These are phyloP conservation scores for Vigna radiata DNA, from an alignment of 306 rosid species.

Conservation along the genomic window DNA sequence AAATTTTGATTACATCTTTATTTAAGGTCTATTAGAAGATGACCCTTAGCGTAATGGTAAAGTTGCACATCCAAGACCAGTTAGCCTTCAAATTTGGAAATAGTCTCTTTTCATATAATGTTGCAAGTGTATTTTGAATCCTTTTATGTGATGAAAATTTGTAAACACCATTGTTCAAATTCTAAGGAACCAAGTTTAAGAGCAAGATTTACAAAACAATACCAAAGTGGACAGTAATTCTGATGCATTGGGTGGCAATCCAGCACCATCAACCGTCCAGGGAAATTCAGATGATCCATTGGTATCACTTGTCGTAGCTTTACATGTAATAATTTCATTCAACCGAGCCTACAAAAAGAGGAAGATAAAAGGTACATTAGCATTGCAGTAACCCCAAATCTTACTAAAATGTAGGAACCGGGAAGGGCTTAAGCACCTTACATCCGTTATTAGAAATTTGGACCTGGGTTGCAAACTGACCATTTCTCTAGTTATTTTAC, in stretches of 20 bases:
- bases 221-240: slow-evolving; percentile 89
- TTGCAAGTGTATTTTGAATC: background rate
- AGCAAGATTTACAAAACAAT: slow-evolving; percentile 42
- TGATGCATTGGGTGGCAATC: slow-evolving; percentile 80
- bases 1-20: background rate
- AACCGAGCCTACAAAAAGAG: slow-evolving; percentile 70
- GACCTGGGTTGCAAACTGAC: slow-evolving; percentile 14
- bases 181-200: slow-evolving; percentile 15
- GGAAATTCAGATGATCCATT: slow-evolving; percentile 64
- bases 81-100: too few species aligned
- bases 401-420: slow-evolving; percentile 25
- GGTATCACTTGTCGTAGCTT: slow-evolving; percentile 50
- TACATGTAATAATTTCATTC: slow-evolving; percentile 74
- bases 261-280: slow-evolving; percentile 93
- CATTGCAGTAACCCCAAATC: slow-evolving; percentile 24
- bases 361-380: slow-evolving; percentile 34
- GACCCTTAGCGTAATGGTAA: too few species aligned
- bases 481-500: slow-evolving; percentile 38
- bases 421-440: slow-evolving; percentile 5
- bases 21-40: too few species aligned
- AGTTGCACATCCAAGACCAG: too few species aligned
- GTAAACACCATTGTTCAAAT: background rate
- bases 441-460: slow-evolving; percentile 20
- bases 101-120: too few species aligned
- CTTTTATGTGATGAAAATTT: background rate